A percentile compares a stretch with the other conserved stretches of the same genome.
These are phyloP conservation scores for Penicillium sp. DNA, from an alignment of 2,329 filamentous ascomycete genomes.

Conservation along the genomic window DNA sequence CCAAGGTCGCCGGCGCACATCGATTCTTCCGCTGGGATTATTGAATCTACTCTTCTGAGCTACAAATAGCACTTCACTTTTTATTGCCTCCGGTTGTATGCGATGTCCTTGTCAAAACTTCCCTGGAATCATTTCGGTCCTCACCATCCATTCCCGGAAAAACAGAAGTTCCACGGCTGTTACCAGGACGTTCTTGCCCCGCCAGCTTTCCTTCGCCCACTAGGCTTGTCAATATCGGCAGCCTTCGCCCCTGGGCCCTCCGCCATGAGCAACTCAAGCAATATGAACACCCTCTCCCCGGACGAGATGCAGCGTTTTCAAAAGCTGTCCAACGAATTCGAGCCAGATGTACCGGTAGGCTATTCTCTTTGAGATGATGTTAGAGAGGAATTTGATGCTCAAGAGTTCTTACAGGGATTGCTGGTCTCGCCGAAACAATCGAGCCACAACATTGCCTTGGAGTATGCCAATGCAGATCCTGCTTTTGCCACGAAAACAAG, in stretches of 20 bases:
- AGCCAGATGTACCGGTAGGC: constrained; percentile 59
- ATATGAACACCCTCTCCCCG: constrained; percentile 43
- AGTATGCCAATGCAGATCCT: constrained; percentile 87
- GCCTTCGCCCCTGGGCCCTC: constrained; percentile 11
- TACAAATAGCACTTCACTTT: not conserved
- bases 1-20: not conserved
- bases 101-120: constrained; percentile 41
- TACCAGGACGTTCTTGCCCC: constrained; percentile 27
- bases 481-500: constrained; percentile 84
- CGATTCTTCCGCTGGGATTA: not conserved
- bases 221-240: constrained; percentile 25
- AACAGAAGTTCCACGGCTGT: constrained; percentile 29
- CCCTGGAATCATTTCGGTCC: constrained; percentile 34
- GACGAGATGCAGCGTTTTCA: constrained; percentile 64
- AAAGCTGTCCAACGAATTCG: constrained; percentile 62
- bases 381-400: not conserved
- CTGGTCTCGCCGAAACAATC: constrained; percentile 77
- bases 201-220: constrained; percentile 23
- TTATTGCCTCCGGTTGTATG: constrained; percentile 23
- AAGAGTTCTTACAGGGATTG: constrained; percentile 66
- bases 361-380: not conserved
- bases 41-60: not conserved
- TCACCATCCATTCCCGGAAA: constrained; percentile 33
- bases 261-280: constrained; percentile 21
- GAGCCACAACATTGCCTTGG: constrained; percentile 74